These are phyloP conservation scores for Musa troglodytarum DNA, from an alignment of 176 grass and related monocot species.

Conservation along the genomic window DNA sequence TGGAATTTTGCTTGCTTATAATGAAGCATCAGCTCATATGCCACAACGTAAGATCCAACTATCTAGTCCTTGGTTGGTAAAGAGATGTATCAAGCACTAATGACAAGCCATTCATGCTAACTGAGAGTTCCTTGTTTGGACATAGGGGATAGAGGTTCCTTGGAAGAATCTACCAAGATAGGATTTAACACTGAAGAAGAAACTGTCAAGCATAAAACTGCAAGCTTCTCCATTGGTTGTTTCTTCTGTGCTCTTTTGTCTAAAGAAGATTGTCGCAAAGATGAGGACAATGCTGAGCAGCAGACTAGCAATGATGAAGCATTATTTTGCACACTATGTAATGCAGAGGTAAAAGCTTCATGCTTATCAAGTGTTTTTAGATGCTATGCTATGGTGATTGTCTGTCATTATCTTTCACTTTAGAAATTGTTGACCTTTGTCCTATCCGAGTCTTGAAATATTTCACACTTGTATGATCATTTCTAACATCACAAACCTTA, in stretches of 20 bases:
- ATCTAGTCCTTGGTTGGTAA: not conserved
- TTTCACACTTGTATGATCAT: not conserved
- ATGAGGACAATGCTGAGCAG: conserved; percentile 13
- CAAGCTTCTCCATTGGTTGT: not conserved
- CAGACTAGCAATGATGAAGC: conserved; percentile 8
- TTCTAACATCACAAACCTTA: not conserved
- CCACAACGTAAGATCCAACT: conserved; percentile 3
- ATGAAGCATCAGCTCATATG: conserved; percentile 7
- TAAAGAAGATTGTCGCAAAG: conserved; percentile 19
- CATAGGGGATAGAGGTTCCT: conserved; percentile 12
- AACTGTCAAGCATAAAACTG: conserved; percentile 6
- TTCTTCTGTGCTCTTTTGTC: conserved; percentile 10
- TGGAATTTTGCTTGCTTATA: conserved; percentile 13
- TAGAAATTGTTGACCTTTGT: not conserved
- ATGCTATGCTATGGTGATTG: not conserved
- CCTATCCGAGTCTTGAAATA: not conserved
- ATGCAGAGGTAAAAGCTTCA: conserved; percentile 11
- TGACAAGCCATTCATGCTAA: not conserved
- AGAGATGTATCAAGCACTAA: not conserved
- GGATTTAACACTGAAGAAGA: conserved; percentile 18
- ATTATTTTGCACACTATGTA: conserved; percentile 25
- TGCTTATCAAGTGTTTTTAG: not conserved
- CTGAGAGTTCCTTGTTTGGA: conserved; percentile 2
- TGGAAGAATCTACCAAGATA: conserved; percentile 20
- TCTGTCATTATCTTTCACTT: not conserved